Base-by-base conservation (phyloP, 2,329 filamentous ascomycete species). In the Phyllosticta citriasiana region DNA sequence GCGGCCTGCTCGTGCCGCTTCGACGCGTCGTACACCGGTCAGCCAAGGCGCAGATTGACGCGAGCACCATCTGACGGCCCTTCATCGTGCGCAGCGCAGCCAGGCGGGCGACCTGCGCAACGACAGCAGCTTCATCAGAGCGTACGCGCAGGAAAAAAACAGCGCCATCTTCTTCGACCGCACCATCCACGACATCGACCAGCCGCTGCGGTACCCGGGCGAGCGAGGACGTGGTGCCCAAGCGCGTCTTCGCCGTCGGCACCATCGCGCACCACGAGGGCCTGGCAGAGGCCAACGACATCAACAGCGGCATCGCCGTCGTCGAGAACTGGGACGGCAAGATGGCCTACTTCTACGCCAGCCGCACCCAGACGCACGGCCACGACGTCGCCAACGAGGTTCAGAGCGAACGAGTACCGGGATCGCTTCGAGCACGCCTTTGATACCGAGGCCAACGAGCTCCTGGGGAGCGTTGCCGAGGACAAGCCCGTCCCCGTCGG, bases 151-250 rank as follows among this genome's bases (percentile, higher is more conserved):
- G 19, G 19, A 19, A 67, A 67, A 67, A 62, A 75, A 71, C 57
- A 76, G 76, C 27, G 76, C 77, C 27, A 74, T 79, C 26, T 79
- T 79, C 63, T 72, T 79, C 26, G 76, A 79, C 65, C 74, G 71
- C 63, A 65, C 69, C 51, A 73, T 79, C 50, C 77, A 79, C 62
- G 76, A 78, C 62, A 77, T 79, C 60, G 77, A 79, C 62, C 68
- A 79, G 0, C 72, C 72, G 0, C 66, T 78, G 1, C 76, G 68
- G 66, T 78, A 74, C 65, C 72, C 79, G 51, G 72, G 72, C 16
- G 68, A 73, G 72, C 16, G 68, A 73, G 22, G 65, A 71, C 35
- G 64, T 71, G 12, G 66, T 69, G 3, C 70, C 73, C 19, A 77
- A 77, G 64, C 68, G 69, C 10, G 68, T 72, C 40, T 73, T 69